Base-by-base conservation (phyloP, 768 basidiomycete genomes). In the Mycena indigotica region DNA sequence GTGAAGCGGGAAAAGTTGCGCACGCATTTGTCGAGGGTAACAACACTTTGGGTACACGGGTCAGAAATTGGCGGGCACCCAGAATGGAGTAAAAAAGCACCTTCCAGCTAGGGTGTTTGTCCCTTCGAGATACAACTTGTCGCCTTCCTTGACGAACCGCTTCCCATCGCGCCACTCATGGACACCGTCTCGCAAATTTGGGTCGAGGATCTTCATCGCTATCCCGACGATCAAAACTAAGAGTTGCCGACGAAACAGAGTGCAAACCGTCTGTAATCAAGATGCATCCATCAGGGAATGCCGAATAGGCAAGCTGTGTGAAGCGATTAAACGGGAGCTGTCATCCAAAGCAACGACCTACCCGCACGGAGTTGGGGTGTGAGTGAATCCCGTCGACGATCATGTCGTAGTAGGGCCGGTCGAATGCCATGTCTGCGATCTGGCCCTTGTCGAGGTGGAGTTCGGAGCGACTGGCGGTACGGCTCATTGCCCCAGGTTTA, bases 311-410 rank as follows among this genome's bases (percentile, higher is more conserved):
- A 58, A 93, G 73, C 90, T 93, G 66, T 21, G 16, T 19, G 28
- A 28, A 52, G 23, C 35, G 5, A 50, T 35, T 48, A 63, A 50
- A 23, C 35, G 10, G n/a, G 49, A 26, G 41, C 40, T 49, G 23
- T 41, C 52, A 21, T 38, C 25, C 50, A 39, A 19, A 58, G 38
- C 35, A 62, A 29, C 52, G 19, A 76, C 86, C 55, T 70, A 94
- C 89, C 65, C 90, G 79, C 55, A 95, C 90, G 41, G 91, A 91
- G 69, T 93, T 91, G 16, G 94, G 93, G 70, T 95, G 93, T 13
- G 86, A 90, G 68, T 96, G 94, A 53, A 94, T 84, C 1, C 93
- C 94, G 69, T 96, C 94, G 5, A 93, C 93, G 60, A 95, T 96
- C 52, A 95, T 75, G 53, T 88, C 92, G 66, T 91, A 96, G 72